phyloP scores from a whole-genome alignment of 2,329 filamentous ascomycete genomes.

The Colletotrichum musicola region DNA sequence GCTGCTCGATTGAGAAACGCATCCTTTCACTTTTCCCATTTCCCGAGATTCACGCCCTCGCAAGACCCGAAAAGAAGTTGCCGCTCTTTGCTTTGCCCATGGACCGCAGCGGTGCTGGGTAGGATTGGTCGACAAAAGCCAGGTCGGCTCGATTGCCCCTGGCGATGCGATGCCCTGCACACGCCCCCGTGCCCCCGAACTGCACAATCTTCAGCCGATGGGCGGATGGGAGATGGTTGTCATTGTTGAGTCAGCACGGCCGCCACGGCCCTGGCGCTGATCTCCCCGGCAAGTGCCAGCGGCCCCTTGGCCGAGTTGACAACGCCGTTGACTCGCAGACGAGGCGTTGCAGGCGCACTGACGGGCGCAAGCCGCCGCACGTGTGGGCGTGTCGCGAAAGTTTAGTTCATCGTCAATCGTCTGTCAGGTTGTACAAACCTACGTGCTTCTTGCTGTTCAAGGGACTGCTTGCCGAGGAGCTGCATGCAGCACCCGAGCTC shows the following conservation, averaged over 20 bases:
- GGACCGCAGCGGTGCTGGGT: neutral
- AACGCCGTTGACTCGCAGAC: slow-evolving; percentile 38
- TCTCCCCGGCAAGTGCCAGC: slow-evolving; percentile 31
- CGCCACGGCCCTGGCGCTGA: slow-evolving; percentile 30
- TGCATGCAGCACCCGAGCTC: slow-evolving; percentile 23
- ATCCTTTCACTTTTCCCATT: slow-evolving; percentile 39
- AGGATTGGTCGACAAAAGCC: slow-evolving; percentile 13
- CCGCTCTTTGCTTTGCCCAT: slow-evolving; percentile 4
- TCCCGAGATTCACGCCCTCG: slow-evolving; percentile 17
- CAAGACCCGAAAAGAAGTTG: slow-evolving; percentile 16
- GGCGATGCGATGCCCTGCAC: slow-evolving; percentile 7
- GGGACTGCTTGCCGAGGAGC: slow-evolving; percentile 29
- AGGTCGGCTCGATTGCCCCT: slow-evolving; percentile 9
- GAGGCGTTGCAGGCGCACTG: slow-evolving; percentile 27
- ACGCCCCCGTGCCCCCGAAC: neutral
- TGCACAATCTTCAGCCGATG: slow-evolving; percentile 22
- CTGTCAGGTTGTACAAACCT: neutral
- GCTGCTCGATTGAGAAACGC: slow-evolving; percentile 52
- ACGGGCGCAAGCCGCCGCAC: slow-evolving; percentile 33
- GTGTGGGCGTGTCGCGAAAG: slow-evolving; percentile 24
- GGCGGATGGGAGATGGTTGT: slow-evolving; percentile 23
- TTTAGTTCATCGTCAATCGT: slow-evolving; percentile 31
- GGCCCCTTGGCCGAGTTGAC: slow-evolving; percentile 24
- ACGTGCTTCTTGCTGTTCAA: slow-evolving; percentile 7
- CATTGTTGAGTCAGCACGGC: slow-evolving; percentile 37